A percentile compares a stretch with the other conserved stretches of the same genome.
These are phyloP conservation scores for Onygena corvina DNA, from an alignment of 2,329 filamentous ascomycete species.

Conservation along the genomic window DNA sequence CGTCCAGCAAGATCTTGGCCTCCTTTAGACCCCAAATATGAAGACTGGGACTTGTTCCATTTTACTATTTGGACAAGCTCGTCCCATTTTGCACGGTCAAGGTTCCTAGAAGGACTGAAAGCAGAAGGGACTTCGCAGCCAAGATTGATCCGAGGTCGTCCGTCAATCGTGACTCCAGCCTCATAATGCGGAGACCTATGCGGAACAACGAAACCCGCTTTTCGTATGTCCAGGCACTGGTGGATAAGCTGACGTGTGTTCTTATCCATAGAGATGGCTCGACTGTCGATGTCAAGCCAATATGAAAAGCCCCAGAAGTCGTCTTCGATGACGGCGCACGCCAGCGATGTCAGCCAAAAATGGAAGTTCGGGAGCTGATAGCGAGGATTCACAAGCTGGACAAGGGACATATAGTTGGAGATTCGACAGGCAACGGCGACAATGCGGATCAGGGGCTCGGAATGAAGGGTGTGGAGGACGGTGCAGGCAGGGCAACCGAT, in stretches of 20 bases:
- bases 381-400: constrained; percentile 17
- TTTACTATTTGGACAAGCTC: constrained; percentile 23
- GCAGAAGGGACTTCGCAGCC: not conserved
- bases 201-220: constrained; percentile 10
- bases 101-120: not conserved
- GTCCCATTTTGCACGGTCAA: constrained; percentile 22
- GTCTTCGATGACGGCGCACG: constrained; percentile 32
- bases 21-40: constrained; percentile 13
- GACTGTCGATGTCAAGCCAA: constrained; percentile 33
- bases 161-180: not conserved
- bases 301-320: constrained; percentile 33
- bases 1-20: not conserved
- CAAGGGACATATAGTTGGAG: constrained; percentile 25
- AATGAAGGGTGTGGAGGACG: constrained; percentile 32
- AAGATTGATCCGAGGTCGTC: not conserved
- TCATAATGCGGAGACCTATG: constrained; percentile 15
- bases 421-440: constrained; percentile 33
- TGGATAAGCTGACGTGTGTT: constrained; percentile 30
- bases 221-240: constrained; percentile 30
- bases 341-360: constrained; percentile 31
- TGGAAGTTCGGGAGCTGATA: constrained; percentile 23
- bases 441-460: constrained; percentile 36
- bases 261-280: constrained; percentile 28
- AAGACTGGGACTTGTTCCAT: constrained; percentile 16
- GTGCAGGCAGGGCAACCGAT: constrained; percentile 43